Percentiles rank a stretch among this genome's conserved stretches.
phyloP scores from a whole-genome alignment of 352 stramenopile species.

The Globisporangium nunn region DNA sequence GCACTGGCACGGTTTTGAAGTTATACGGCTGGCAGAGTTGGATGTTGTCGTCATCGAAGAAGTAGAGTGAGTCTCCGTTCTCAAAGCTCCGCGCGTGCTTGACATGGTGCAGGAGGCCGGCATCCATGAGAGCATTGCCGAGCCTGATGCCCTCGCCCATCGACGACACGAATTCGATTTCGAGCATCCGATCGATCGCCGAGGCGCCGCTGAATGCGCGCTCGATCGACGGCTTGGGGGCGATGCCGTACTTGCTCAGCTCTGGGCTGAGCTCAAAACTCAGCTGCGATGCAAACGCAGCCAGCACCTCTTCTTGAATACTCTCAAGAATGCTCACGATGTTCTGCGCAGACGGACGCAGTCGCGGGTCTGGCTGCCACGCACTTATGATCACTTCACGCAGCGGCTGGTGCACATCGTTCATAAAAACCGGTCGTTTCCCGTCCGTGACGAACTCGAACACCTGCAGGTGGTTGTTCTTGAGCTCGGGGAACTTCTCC shows the following conservation, averaged over 20 bases:
- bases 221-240: background rate
- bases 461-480: constrained; percentile 31
- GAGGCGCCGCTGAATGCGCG: constrained; percentile 5
- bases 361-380: constrained; percentile 13
- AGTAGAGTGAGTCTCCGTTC: constrained; percentile 7
- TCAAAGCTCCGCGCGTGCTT: constrained; percentile 23
- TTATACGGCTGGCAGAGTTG: constrained; percentile 13
- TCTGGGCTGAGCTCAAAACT: constrained; percentile 3
- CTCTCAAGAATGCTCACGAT: constrained; percentile 22
- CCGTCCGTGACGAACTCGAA: constrained; percentile 33
- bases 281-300: constrained; percentile 6
- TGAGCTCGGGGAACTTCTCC: constrained; percentile 35
- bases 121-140: constrained; percentile 44
- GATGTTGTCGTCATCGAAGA: constrained; percentile 26
- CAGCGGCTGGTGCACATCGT: constrained; percentile 3
- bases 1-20: constrained; percentile 6
- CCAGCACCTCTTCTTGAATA: constrained; percentile 17
- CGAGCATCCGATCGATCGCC: constrained; percentile 15
- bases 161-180: constrained; percentile 16
- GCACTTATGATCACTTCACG: constrained; percentile 17
- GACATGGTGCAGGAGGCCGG: constrained; percentile 36
- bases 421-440: constrained; percentile 18
- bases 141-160: constrained; percentile 26
- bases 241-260: background rate
- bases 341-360: constrained; percentile 16